Base-by-base conservation (phyloP, 148 eudicot species). In the Polygonum maritimum region DNA sequence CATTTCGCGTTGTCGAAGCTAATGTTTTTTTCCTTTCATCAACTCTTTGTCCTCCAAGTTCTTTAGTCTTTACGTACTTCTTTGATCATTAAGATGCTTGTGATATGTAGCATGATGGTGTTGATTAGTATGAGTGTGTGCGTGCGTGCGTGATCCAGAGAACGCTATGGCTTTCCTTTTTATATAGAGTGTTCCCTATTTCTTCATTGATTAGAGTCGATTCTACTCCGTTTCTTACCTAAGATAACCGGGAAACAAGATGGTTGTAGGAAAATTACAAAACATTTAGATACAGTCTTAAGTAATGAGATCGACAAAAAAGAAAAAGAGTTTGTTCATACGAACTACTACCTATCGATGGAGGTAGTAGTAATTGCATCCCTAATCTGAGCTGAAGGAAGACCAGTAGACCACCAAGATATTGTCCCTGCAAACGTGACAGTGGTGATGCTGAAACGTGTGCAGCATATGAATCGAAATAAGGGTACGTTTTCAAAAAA, bases 1-100 rank as follows among this genome's bases (percentile, higher is more conserved):
- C 72, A 85, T 86, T 55, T 77, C 97, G n/a, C 90, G 81, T 39
- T 92, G 97, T 86, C 81, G 86, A 41, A 81, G 86, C 75, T 89
- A 74, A 26, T 0, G 74, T 7, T 21, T 60, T 62, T 13, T 62
- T 62, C 31, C 31, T 26, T 26, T 26, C 31, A 1, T 26, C 31
- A 26, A 26, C 31, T 0, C 31, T 26, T 26, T 26, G 31, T 26
- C 31, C 31, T 26, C 31, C 31, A 26, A 26, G 31, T 26, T 26
- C 31, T 26, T 26, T 26, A 26, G 31, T 26, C 31, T 26, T 26
- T 26, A n/a, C n/a, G n/a, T n/a, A 26, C 31, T 26, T 26, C 31
- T 26, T 26, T 26, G 31, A 26, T 26, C 31, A 26, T 26, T 26
- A 12, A 33, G 40, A 35, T 67, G 19, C 16, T 36, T 60, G 57